Base-by-base conservation (phyloP, 192 early-diverging fungal species). In the Rhizophlyctis rosea region DNA sequence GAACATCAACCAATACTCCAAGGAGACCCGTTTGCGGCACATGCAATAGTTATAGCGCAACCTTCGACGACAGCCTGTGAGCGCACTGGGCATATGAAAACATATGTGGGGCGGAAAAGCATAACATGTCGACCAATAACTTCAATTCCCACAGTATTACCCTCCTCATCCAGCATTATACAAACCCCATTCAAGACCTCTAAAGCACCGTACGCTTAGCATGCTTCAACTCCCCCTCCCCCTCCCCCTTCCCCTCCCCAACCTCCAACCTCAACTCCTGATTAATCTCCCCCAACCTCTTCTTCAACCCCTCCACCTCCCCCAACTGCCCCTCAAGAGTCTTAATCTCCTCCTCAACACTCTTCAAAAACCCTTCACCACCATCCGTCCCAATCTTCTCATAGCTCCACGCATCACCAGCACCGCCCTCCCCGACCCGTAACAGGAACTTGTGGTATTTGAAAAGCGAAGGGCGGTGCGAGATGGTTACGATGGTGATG, bases 381-480 rank as follows among this genome's bases (percentile, higher is more conserved):
- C 59, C 39, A 4, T 44, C 64, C 3, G 65, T 55, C 4, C 69
- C 54, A 32, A 79, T 79, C 36, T 61, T 58, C 50, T 79, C 76
- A 57, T 77, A 73, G 24, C 36, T 47, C 76, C 76, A 82, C 11
- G 68, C 71, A 47, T 63, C 57, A 30, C 69, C 69, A 14, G 35
- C 28, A 2, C 29, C 50, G 7, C 76, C 76, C 62, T 79, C 76
- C 3, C 76, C 76, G 33, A 81, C 64, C 14, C 68, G 75, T 61
- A 94, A 74, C 53, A 96, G 89, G 67, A 82, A 91, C 75, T 93
- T 94, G 79, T 99, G 97, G 78, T 99, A 96, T 73, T 95, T 89
- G 91, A 92, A 98, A 50, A 99, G 76, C 32, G 90, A 91, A 36
- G 93, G 90, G 23, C 96, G 89, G 76, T 98, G 96, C 30, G 92